phyloP scores from a whole-genome alignment of 345 rosid species.

The Theobroma cacao region DNA sequence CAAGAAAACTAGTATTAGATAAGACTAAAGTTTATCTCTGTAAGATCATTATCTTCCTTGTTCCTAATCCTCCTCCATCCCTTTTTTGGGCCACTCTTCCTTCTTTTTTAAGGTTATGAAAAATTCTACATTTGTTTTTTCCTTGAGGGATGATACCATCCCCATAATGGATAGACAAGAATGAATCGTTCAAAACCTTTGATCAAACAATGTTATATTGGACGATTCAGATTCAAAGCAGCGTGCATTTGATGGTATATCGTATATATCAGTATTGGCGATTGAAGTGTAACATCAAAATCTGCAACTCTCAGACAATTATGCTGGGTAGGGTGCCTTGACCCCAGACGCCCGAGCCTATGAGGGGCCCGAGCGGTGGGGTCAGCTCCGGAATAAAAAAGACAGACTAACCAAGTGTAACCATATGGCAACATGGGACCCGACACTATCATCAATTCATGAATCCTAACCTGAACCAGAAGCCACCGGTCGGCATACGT shows the following conservation, averaged over 20 bases:
- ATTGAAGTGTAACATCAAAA: neutral
- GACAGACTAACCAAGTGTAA: neutral
- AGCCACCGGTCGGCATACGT: neutral
- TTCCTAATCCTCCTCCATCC: too few species aligned
- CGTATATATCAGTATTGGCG: neutral
- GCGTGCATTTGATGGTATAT: neutral
- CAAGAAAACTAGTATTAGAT: too few species aligned
- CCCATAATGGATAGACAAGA: neutral
- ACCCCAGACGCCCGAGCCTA: neutral
- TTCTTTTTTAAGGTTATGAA: neutral
- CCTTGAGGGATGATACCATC: neutral
- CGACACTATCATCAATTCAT: neutral
- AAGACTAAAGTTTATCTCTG: neutral
- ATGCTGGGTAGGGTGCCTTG: neutral
- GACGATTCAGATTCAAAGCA: neutral
- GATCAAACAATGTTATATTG: neutral
- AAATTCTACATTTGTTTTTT: neutral
- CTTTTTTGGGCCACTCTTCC: neutral
- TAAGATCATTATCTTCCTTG: too few species aligned
- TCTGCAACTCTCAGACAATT: too few species aligned
- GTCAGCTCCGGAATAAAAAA: neutral
- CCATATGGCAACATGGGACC: neutral
- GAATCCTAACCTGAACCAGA: conserved; percentile 12
- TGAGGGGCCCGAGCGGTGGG: neutral
- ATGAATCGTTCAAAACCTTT: neutral